Percentiles rank a stretch among this genome's conserved stretches.
These are phyloP conservation scores for Xylaria sp. DNA, from an alignment of 495 filamentous ascomycete genomes.

Conservation along the genomic window DNA sequence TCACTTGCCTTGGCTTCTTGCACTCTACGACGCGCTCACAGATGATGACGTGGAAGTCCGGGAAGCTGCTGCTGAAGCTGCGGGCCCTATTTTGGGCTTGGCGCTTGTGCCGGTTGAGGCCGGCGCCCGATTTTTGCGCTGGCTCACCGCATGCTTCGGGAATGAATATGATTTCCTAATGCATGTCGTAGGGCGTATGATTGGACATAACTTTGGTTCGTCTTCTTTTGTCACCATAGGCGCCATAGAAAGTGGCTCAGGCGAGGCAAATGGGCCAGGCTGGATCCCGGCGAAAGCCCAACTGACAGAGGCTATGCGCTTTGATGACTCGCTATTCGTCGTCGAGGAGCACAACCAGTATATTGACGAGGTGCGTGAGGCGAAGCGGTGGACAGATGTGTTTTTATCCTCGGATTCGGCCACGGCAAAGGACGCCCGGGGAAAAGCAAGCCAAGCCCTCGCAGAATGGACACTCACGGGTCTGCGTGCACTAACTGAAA, in stretches of 20 bases:
- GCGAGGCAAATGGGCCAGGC: slow-evolving; percentile 21
- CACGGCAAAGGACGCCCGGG: not conserved
- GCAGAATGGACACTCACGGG: slow-evolving; percentile 65
- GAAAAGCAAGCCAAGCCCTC: slow-evolving; percentile 29
- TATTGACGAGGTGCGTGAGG: slow-evolving; percentile 77
- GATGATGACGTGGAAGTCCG: slow-evolving; percentile 94
- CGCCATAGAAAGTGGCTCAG: not conserved
- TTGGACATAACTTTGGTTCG: slow-evolving; percentile 35
- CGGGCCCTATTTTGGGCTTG: slow-evolving; percentile 46
- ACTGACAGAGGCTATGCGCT: slow-evolving; percentile 59
- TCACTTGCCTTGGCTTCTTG: slow-evolving; percentile 51
- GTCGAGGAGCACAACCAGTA: slow-evolving; percentile 93
- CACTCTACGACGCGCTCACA: slow-evolving; percentile 66
- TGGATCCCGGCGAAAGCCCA: slow-evolving; percentile 52
- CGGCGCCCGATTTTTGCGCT: slow-evolving; percentile 43
- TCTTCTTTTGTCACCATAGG: not conserved
- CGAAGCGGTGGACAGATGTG: slow-evolving; percentile 65
- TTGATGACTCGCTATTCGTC: slow-evolving; percentile 78
- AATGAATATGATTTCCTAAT: slow-evolving; percentile 39
- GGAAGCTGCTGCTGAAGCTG: slow-evolving; percentile 62
- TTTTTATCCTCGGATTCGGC: slow-evolving; percentile 44
- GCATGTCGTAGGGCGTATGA: slow-evolving; percentile 45
- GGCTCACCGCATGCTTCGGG: slow-evolving; percentile 41
- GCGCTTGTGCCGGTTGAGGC: slow-evolving; percentile 51
- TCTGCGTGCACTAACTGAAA: slow-evolving; percentile 53